Base-by-base conservation (phyloP, 108 stramenopile genomes). In the Aurantiochytrium sp. region DNA sequence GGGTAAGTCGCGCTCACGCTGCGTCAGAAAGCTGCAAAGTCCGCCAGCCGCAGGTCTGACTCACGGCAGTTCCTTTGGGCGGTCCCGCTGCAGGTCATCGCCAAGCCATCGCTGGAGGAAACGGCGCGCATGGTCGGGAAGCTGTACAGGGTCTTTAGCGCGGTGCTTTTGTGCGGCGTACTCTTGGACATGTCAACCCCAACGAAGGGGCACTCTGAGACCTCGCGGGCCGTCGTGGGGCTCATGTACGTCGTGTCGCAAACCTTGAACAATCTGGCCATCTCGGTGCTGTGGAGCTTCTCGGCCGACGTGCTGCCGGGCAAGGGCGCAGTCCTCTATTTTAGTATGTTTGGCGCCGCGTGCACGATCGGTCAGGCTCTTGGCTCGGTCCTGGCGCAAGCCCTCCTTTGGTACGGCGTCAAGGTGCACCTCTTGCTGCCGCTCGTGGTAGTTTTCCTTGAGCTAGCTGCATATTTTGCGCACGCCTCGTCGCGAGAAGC, bases 301-400 rank as follows among this genome's bases (percentile, higher is more conserved):
- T 41, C 73, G 3, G 21, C 73, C 6, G 73, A 81, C 32, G 27
- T 81, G 12, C 39, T 81, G 30, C 73, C 73, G 6, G 45, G n/a
- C 15, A 48, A 41, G 12, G 73, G 36, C 27, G 39, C 73, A 48
- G 36, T 48, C 19, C 6, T 21, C 0, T 81, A 48, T 48, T 81
- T 81, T 48, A 81, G 73, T 48, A 1, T 81, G 73, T 48, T 81
- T 81, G 73, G 73, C 12, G 73, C 73, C 73, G 36, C 73, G 6
- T 81, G 73, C 45, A 81, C 73, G 27, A 81, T 81, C 30, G 73
- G 73, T 6, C 73, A 81, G 45, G 73, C 73, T 6, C 6, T 81
- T 15, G 73, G 73, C 39, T 41, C 73, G 30, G 3, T 48, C 2
- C 45, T 81, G 42, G 39, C 73, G 19, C 19, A 41, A 81, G 2